These are phyloP conservation scores for Cochlearia excelsa DNA, from an alignment of 345 rosid species.

Conservation along the genomic window DNA sequence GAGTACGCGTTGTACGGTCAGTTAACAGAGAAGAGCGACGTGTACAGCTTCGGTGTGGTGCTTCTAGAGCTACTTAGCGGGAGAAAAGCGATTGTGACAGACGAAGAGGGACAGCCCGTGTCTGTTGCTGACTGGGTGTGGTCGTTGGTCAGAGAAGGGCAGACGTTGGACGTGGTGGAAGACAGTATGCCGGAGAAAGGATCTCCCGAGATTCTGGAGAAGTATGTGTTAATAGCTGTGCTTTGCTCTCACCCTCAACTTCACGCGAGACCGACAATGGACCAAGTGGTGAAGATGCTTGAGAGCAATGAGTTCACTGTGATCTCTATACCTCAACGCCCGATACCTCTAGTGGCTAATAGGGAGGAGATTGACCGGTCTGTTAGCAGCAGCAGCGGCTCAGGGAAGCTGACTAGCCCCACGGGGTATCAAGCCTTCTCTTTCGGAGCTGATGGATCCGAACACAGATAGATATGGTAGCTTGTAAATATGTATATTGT, in stretches of 20 bases:
- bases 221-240: slow-evolving; percentile 73
- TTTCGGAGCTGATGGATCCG: slow-evolving; percentile 35
- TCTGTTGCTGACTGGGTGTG: slow-evolving; percentile 88
- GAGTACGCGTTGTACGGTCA: slow-evolving; percentile 93
- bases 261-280: slow-evolving; percentile 89
- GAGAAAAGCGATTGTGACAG: slow-evolving; percentile 57
- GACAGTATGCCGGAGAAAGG: slow-evolving; percentile 68
- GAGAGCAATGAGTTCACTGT: slow-evolving; percentile 74
- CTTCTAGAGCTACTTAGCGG: slow-evolving; percentile 90
- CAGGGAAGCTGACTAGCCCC: slow-evolving; percentile 63
- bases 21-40: slow-evolving; percentile 82
- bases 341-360: slow-evolving; percentile 63
- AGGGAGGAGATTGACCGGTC: slow-evolving; percentile 74
- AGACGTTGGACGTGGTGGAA: slow-evolving; percentile 66
- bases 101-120: slow-evolving; percentile 56
- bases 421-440: slow-evolving; percentile 57
- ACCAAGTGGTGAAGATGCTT: slow-evolving; percentile 88
- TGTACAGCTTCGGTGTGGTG: slow-evolving; percentile 85
- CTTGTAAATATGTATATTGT: background rate
- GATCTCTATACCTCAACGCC: slow-evolving; percentile 76
- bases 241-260: slow-evolving; percentile 90
- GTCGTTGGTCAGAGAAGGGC: slow-evolving; percentile 70
- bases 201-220: slow-evolving; percentile 59
- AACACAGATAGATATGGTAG: slow-evolving; percentile 15
- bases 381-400: slow-evolving; percentile 57